phyloP scores from a whole-genome alignment of 1,284 basidiomycete genomes.

The Ceratobasidium sp. region DNA sequence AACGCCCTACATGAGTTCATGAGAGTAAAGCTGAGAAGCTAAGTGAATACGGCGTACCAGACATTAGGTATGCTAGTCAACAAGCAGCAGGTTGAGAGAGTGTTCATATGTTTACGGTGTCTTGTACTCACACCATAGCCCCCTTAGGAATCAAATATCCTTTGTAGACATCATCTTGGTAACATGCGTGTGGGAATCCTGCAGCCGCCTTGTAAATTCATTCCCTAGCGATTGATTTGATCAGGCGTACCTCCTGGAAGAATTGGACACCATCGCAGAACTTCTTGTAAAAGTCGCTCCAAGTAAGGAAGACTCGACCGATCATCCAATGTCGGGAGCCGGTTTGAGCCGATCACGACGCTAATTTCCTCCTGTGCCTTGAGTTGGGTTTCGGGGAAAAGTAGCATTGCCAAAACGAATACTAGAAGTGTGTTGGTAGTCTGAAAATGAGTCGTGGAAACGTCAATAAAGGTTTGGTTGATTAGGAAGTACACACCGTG shows the following conservation, averaged over 20 bases:
- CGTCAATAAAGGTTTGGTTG: no score
- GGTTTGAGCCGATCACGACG: slow-evolving; percentile 46
- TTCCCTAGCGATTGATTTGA: no score
- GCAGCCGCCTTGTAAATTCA: slow-evolving; percentile 15
- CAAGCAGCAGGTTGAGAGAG: not conserved
- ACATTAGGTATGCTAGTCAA: not conserved
- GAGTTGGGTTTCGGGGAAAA: slow-evolving; percentile 44
- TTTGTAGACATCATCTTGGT: slow-evolving; percentile 50
- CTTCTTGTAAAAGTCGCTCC: slow-evolving; percentile 42
- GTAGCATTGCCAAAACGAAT: slow-evolving; percentile 44
- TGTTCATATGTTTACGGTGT: not conserved
- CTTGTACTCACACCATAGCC: slow-evolving; percentile 5
- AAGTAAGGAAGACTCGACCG: slow-evolving; percentile 42
- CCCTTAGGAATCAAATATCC: slow-evolving; percentile 53
- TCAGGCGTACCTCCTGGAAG: slow-evolving; percentile 40
- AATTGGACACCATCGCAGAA: slow-evolving; percentile 43
- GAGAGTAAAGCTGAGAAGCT: no score
- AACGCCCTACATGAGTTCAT: not conserved
- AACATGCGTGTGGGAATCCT: slow-evolving; percentile 50
- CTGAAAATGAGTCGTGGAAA: slow-evolving; percentile 30
- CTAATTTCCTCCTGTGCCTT: slow-evolving; percentile 48
- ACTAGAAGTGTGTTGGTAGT: slow-evolving; percentile 41
- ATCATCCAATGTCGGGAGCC: slow-evolving; percentile 43
- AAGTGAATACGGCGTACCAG: not conserved
- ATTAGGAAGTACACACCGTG: slow-evolving; percentile 10